Conservation (phyloP, 2,329 filamentous ascomycete genomes). For the Clonostachys solani region DNA sequence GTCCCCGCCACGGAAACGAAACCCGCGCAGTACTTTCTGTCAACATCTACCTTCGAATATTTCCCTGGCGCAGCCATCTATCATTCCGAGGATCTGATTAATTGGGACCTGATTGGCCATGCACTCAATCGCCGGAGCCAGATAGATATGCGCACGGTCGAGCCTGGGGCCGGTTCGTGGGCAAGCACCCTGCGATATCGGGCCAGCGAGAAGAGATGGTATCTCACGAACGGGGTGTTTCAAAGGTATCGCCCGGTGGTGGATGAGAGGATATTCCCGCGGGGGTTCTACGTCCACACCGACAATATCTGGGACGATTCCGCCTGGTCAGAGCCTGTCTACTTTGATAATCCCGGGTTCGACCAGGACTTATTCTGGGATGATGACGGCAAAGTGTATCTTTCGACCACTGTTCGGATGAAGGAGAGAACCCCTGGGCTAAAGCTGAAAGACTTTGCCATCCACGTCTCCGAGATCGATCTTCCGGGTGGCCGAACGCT, state of each 20-base stretch:
- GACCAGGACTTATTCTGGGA: constrained; percentile 51
- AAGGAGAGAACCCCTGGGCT: constrained; percentile 25
- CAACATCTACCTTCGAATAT: constrained; percentile 59
- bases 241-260: constrained; percentile 31
- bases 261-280: constrained; percentile 42
- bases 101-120: constrained; percentile 48
- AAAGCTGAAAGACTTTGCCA: constrained; percentile 46
- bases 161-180: constrained; percentile 45
- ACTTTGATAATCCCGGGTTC: constrained; percentile 49
- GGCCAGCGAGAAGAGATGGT: constrained; percentile 30
- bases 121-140: constrained; percentile 45
- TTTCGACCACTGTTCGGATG: constrained; percentile 35
- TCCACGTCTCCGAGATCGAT: constrained; percentile 39
- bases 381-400: constrained; percentile 41
- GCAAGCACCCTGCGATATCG: constrained; percentile 41
- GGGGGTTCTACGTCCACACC: constrained; percentile 50
- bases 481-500: constrained; percentile 32
- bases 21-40: constrained; percentile 45
- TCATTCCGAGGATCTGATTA: constrained; percentile 45
- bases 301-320: constrained; percentile 45
- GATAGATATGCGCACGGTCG: constrained; percentile 45
- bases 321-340: constrained; percentile 48
- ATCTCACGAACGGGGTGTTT: constrained; percentile 39
- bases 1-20: constrained; percentile 19
- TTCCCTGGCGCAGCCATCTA: constrained; percentile 60